Conservation (phyloP, 129 eudicot genomes). For the Artemisia argyi region DNA sequence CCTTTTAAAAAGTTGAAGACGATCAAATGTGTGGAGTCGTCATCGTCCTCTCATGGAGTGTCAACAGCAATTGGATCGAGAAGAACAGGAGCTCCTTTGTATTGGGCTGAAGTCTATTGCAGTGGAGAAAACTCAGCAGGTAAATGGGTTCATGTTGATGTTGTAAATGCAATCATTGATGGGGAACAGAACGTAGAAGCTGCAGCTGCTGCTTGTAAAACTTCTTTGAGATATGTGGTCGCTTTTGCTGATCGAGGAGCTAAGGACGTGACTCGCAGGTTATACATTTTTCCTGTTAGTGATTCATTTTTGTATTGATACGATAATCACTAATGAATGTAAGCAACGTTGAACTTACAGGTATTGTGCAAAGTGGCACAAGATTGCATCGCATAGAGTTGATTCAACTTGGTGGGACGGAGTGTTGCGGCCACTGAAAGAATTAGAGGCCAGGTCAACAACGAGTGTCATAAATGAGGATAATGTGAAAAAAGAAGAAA, state of each 20-base stretch:
- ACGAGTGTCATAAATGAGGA: conserved; percentile 17
- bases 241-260: conserved; percentile 96
- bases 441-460: conserved; percentile 49
- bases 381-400: conserved; percentile 77
- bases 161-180: conserved; percentile 74
- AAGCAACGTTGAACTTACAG: conserved; percentile 40
- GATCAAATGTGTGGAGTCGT: conserved; percentile 40
- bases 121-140: conserved; percentile 76
- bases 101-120: conserved; percentile 90
- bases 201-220: conserved; percentile 88
- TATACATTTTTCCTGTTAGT: conserved; percentile 1
- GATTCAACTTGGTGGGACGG: conserved; percentile 81
- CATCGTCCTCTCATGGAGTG: conserved; percentile 31
- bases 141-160: conserved; percentile 96
- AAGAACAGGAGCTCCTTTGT: conserved; percentile 84
- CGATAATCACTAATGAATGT: not conserved
- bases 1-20: conserved; percentile 49
- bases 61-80: conserved; percentile 86
- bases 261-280: conserved; percentile 99
- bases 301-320: not conserved
- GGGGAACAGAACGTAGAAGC: conserved; percentile 91
- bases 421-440: conserved; percentile 75
- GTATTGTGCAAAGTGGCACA: conserved; percentile 92
- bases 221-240: conserved; percentile 80
- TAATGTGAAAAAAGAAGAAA: conserved; percentile 6